phyloP scores from a whole-genome alignment of 2,329 filamentous ascomycete species.

The Pseudogymnoascus destructans region DNA sequence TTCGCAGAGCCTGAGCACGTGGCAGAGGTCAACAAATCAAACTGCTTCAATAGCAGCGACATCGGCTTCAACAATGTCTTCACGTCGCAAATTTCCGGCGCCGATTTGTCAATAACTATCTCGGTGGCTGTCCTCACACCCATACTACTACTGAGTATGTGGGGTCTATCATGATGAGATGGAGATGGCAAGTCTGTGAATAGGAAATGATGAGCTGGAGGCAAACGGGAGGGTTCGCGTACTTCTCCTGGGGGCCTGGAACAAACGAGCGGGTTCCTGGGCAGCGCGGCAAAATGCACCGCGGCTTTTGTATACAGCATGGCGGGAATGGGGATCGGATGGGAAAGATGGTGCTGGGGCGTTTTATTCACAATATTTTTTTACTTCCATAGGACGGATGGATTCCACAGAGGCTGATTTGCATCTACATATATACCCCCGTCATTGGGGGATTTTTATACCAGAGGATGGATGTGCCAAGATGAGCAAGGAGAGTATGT shows the following conservation, averaged over 20 bases:
- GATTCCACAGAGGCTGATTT: not conserved
- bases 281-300: not conserved
- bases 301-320: conserved; percentile 1
- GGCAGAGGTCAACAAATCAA: conserved; percentile 58
- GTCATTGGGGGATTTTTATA: not conserved
- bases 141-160: not conserved
- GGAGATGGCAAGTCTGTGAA: not conserved
- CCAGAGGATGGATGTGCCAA: not conserved
- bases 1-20: conserved; percentile 74
- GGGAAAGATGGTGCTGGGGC: not conserved
- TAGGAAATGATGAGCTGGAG: not conserved
- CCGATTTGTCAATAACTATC: not conserved
- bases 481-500: not conserved
- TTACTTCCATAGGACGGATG: not conserved
- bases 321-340: not conserved
- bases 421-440: conserved; percentile 4
- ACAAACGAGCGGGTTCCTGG: conserved; percentile 3
- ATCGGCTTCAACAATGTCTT: conserved; percentile 70
- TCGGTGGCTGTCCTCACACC: not conserved
- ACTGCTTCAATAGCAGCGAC: conserved; percentile 78
- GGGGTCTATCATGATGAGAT: conserved; percentile 1
- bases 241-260: not conserved
- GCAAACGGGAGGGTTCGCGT: not conserved
- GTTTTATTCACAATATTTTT: not conserved
- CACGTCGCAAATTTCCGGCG: conserved; percentile 29